Percentiles rank a stretch among this genome's conserved stretches.
Conservation (phyloP, 495 filamentous ascomycete genomes). For the Letharia columbiana region DNA sequence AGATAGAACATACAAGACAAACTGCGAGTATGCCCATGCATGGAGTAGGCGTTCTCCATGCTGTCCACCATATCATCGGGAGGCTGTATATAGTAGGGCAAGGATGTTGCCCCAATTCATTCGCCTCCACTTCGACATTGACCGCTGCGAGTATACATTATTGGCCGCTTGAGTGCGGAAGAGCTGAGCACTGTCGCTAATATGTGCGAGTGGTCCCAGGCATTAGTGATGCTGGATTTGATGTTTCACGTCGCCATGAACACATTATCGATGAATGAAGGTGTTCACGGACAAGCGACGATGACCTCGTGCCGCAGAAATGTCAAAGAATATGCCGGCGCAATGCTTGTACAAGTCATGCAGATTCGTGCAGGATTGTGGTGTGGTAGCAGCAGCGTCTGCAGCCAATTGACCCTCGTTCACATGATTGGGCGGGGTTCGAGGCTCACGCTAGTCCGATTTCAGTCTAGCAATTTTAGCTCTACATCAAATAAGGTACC, state of each 20-base stretch:
- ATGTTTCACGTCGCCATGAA: slow-evolving; percentile 7
- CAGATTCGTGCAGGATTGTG: slow-evolving; percentile 21
- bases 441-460: slow-evolving; percentile 6
- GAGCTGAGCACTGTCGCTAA: slow-evolving; percentile 18
- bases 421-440: slow-evolving; percentile 20
- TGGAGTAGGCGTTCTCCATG: slow-evolving; percentile 24
- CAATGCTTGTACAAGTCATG: slow-evolving; percentile 26
- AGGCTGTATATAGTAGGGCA: slow-evolving; percentile 13
- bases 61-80: slow-evolving; percentile 22
- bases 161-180: slow-evolving; percentile 5
- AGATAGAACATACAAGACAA: slow-evolving; percentile 24
- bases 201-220: neutral
- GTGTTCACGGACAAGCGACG: neutral
- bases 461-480: neutral
- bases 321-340: slow-evolving; percentile 16
- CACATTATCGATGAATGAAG: slow-evolving; percentile 11
- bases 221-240: slow-evolving; percentile 2
- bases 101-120: slow-evolving; percentile 17
- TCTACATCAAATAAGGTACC: neutral
- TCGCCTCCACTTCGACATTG: slow-evolving; percentile 24
- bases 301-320: slow-evolving; percentile 1
- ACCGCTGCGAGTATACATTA: slow-evolving; percentile 17
- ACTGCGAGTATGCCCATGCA: slow-evolving; percentile 24
- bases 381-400: slow-evolving; percentile 20
- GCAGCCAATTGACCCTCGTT: slow-evolving; percentile 17